Evolutionary conservation across 2,329 filamentous ascomycete species (phyloP), one percentile per base, ranked within the genome.

Genomic region (Huntiella savannae): DNA sequence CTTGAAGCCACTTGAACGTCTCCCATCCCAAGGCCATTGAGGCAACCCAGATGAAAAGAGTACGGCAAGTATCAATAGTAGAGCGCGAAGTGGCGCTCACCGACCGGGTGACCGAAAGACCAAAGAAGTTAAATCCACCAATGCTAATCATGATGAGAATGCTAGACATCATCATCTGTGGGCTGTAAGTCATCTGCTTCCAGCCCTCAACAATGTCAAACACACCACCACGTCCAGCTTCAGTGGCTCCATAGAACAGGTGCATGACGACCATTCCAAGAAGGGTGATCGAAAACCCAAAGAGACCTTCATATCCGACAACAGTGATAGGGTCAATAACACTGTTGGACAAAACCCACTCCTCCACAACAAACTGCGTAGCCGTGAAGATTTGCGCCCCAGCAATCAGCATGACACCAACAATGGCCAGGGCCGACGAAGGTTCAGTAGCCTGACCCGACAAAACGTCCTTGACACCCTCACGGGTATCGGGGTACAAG

Each of bases 91-190:
- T 98, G 8, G 91, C 91, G 52, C 82, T 92, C 53, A 98, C 85
- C 28, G 65, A 78, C 50, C 84, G 77, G 1, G 91, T 98, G 6
- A 98, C 88, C 1, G 83, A 91, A 7, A 98, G 73, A 5, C 91
- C 91, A 62, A 98, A 98, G 68, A 93, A 98, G 65, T 98, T 98
- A 73, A 96, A 98, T 46, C 88, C 87, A 52, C 85, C 88, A 55
- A 98, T 98, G 56, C 85, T 93, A 54, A 98, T 72, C 91, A 98
- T 98, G 59, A 96, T 96, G 49, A 93, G 62, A 5, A 96, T 46
- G 53, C 85, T 93, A 16, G 83, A 83, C 3, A 87, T 55, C 28
- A 79, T 73, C 50, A 98, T 77, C 12, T 73, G 64, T 45, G 66
- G 72, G 61, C 87, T 77, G 33, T 77, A 67, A 7, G 75, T 76